These are phyloP conservation scores for Datisca glomerata DNA, from an alignment of 306 rosid genomes.

Conservation along the genomic window DNA sequence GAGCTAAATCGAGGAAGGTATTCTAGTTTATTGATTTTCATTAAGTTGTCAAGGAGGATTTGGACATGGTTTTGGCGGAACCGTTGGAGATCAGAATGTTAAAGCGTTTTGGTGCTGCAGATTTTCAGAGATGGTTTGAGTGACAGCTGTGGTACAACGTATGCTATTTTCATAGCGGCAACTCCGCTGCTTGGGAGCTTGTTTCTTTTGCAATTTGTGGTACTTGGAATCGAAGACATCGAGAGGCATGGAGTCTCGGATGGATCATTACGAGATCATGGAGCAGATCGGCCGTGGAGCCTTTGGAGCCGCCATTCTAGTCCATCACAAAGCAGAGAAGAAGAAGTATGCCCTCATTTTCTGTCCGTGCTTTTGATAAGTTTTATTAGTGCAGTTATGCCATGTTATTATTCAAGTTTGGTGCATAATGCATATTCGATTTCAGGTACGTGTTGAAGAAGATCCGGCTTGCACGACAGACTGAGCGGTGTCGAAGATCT, in stretches of 20 bases:
- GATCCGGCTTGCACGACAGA: conserved; percentile 98
- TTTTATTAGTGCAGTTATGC: not conserved
- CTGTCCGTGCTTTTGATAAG: not conserved
- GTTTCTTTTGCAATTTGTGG: conserved; percentile 4
- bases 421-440: not conserved
- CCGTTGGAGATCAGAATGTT: conserved; percentile 5
- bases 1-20: too few species aligned
- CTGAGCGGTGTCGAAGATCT: conserved; percentile 92
- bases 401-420: not conserved
- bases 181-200: conserved; percentile 5
- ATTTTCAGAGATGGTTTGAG: conserved; percentile 9
- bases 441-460: conserved; percentile 94
- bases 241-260: conserved; percentile 65
- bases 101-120: conserved; percentile 3
- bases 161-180: not conserved
- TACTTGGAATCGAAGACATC: conserved; percentile 14
- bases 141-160: not conserved
- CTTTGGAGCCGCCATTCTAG: conserved; percentile 98
- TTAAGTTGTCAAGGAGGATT: not conserved
- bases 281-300: conserved; percentile 99
- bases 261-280: conserved; percentile 99
- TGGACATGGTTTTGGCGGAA: conserved; percentile 7
- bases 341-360: conserved; percentile 42
- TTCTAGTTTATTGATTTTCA: not conserved
- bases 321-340: conserved; percentile 79